Conservation (phyloP, 1,139 yeast genomes). For the Pichia sorboxylosa region DNA sequence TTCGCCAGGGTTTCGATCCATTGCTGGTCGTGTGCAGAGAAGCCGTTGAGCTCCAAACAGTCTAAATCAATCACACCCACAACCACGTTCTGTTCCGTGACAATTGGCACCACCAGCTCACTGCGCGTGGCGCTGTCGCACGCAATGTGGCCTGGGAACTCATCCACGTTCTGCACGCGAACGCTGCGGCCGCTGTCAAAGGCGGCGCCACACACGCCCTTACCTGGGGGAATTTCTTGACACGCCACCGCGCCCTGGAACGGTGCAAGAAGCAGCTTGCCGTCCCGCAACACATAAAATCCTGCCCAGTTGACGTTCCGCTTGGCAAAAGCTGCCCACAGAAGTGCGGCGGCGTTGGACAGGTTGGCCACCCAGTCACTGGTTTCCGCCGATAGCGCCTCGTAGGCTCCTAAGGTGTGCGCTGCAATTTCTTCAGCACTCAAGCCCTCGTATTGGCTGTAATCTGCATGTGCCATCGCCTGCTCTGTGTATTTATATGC, state of each 20-base stretch:
- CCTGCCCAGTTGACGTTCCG: conserved; percentile 85
- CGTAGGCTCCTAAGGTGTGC: conserved; percentile 46
- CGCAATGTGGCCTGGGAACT: conserved; percentile 88
- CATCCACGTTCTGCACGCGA: conserved; percentile 62
- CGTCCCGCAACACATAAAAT: conserved; percentile 46
- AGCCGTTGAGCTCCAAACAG: conserved; percentile 53
- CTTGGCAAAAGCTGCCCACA: conserved; percentile 74
- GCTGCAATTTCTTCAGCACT: conserved; percentile 48
- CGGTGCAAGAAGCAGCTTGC: conserved; percentile 68
- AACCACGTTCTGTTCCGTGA: conserved; percentile 26
- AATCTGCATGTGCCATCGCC: conserved; percentile 52
- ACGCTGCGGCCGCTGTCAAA: conserved; percentile 51
- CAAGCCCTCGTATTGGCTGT: conserved; percentile 36
- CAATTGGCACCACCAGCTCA: conserved; percentile 84
- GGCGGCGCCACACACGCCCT: conserved; percentile 88
- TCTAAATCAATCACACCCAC: conserved; percentile 91
- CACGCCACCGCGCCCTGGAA: conserved; percentile 97
- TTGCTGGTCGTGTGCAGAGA: conserved; percentile 48
- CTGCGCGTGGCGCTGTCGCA: conserved; percentile 92
- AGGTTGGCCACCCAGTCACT: conserved; percentile 81
- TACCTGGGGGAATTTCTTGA: conserved; percentile 64
- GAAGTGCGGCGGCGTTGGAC: conserved; percentile 70
- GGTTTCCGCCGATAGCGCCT: conserved; percentile 52
- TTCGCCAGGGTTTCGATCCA: conserved; percentile 50
- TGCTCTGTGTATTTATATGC: no score